A percentile compares a stretch with the other conserved stretches of the same genome.
phyloP scores from a whole-genome alignment of 495 filamentous ascomycete species.

The Penicillium paradoxum region DNA sequence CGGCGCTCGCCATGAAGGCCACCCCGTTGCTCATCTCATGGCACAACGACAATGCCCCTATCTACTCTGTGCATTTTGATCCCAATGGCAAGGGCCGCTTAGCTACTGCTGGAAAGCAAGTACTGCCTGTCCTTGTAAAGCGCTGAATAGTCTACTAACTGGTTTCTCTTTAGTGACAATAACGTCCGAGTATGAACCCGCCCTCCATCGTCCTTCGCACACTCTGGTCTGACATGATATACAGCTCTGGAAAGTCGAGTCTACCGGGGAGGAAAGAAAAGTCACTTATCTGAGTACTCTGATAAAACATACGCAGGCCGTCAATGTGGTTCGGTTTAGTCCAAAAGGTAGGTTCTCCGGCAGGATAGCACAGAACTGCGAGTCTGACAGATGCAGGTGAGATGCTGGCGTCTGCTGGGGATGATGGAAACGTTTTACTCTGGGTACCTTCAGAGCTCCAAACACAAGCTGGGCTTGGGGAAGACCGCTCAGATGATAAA shows the following conservation, averaged over 20 bases:
- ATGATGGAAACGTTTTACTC: constrained; percentile 92
- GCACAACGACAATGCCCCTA: constrained; percentile 92
- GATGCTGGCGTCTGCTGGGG: constrained; percentile 87
- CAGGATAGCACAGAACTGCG: background rate
- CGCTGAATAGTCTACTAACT: constrained; percentile 9
- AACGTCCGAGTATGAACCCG: constrained; percentile 76
- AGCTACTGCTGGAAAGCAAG: constrained; percentile 77
- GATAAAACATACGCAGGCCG: constrained; percentile 89
- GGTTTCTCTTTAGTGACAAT: constrained; percentile 60
- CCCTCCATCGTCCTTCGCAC: constrained; percentile 9
- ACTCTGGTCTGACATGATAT: constrained; percentile 30
- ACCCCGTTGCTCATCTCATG: constrained; percentile 88
- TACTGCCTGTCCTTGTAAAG: background rate
- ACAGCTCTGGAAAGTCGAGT: constrained; percentile 86
- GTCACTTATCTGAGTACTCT: constrained; percentile 89
- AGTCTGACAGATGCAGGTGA: constrained; percentile 59
- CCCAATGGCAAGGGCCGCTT: constrained; percentile 87
- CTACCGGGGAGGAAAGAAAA: constrained; percentile 78
- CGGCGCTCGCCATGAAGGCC: constrained; percentile 69
- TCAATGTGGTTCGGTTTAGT: constrained; percentile 96
- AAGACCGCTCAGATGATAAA: constrained; percentile 85
- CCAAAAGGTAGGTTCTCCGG: constrained; percentile 66
- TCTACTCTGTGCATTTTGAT: constrained; percentile 95
- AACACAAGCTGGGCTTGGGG: constrained; percentile 61
- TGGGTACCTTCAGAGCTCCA: constrained; percentile 87